Evolutionary conservation across 371 early-diverging fungal species (phyloP).

Genomic region (Mucor piriformis): DNA sequence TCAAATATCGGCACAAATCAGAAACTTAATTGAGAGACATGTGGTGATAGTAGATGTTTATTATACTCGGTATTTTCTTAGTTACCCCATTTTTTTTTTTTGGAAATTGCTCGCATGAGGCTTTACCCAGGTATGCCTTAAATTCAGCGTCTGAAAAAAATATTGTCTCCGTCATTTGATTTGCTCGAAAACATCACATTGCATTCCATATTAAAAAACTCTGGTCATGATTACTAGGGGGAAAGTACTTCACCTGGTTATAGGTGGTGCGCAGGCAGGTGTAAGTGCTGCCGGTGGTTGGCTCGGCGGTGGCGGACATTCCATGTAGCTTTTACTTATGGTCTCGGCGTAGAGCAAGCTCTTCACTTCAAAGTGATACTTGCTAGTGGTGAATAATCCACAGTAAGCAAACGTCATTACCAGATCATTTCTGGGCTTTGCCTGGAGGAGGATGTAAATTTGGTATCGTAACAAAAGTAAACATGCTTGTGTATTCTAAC

Average conservation of each 20-base stretch:
- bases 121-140: constrained; percentile 12
- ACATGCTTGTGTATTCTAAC: constrained; percentile 5
- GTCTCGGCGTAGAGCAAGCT: constrained; percentile 53
- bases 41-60: constrained; percentile 1
- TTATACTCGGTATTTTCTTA: neutral
- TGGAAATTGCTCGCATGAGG: constrained; percentile 16
- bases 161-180: constrained; percentile 34
- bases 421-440: constrained; percentile 59
- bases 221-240: constrained; percentile 52
- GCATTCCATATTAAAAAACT: constrained; percentile 50
- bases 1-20: constrained; percentile 15
- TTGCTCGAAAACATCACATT: constrained; percentile 43
- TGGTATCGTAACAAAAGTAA: constrained; percentile 27
- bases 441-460: constrained; percentile 55
- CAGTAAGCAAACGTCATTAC: constrained; percentile 42
- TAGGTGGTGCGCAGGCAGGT: constrained; percentile 32
- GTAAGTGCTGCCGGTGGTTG: constrained; percentile 37
- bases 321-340: constrained; percentile 20
- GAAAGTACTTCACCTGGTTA: constrained; percentile 40
- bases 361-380: constrained; percentile 48
- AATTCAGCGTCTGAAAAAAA: constrained; percentile 15
- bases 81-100: neutral
- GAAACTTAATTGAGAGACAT: constrained; percentile 17
- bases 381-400: constrained; percentile 34
- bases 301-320: constrained; percentile 39